Evolutionary conservation across 768 basidiomycete genomes (phyloP).

Genomic region (Naganishia friedmannii): DNA sequence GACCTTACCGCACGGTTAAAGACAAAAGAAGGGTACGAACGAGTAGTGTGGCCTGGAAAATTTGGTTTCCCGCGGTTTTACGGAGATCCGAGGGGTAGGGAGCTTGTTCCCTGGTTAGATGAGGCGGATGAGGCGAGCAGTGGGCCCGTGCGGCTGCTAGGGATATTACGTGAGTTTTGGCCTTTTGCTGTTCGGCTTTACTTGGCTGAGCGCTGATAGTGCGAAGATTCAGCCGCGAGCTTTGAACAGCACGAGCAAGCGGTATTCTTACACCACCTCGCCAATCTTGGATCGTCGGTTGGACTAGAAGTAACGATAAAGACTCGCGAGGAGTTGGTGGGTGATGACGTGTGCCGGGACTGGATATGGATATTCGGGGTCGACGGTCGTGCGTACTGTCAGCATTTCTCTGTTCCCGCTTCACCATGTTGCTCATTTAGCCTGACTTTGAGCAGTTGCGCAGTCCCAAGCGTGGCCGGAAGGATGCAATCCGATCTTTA

Average conservation of each 20-base stretch:
- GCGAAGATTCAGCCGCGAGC: background rate
- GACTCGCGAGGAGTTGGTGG: background rate
- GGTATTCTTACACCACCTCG: conserved; percentile 1
- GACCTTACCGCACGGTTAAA: background rate
- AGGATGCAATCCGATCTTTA: conserved; percentile 12
- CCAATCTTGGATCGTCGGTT: background rate
- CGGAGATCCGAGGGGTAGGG: background rate
- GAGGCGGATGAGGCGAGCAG: background rate
- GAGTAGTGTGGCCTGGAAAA: conserved; percentile 1
- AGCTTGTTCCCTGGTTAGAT: background rate
- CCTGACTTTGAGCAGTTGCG: background rate
- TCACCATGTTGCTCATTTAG: background rate
- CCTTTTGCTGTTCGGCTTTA: background rate
- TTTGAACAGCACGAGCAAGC: conserved; percentile 1
- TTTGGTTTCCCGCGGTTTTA: conserved; percentile 11
- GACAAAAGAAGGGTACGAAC: conserved; percentile 6
- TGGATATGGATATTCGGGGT: conserved; percentile 16
- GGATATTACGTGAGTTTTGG: conserved; percentile 6
- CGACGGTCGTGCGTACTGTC: background rate
- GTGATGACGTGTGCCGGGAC: background rate
- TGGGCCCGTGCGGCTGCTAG: background rate
- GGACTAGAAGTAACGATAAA: background rate
- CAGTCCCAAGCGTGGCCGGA: background rate
- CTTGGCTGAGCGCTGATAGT: background rate
- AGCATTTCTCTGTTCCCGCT: background rate